Percentiles rank a stretch among this genome's conserved stretches.
Conservation (phyloP, 2,329 filamentous ascomycete genomes). For the Cryphonectria japonica region DNA sequence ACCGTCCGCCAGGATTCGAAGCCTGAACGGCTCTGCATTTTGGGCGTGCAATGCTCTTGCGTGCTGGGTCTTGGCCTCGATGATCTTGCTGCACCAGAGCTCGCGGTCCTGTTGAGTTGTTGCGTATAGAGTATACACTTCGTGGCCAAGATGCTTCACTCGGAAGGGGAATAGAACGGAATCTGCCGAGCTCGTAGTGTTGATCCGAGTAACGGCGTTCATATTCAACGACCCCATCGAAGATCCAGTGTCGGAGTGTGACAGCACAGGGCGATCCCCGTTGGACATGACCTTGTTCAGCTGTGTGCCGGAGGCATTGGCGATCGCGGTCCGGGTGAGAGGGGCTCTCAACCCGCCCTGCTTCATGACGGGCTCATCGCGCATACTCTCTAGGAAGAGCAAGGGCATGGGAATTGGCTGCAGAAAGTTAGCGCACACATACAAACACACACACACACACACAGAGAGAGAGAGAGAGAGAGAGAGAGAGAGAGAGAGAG, state of each 20-base stretch:
- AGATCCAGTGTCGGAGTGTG: constrained; percentile 69
- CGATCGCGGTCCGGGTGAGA: constrained; percentile 60
- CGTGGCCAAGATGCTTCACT: constrained; percentile 92
- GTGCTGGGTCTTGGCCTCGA: constrained; percentile 92
- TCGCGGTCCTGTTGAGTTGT: constrained; percentile 72
- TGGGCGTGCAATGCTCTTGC: constrained; percentile 87
- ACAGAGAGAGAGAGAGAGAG: too few relatives aligned
- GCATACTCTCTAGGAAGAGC: constrained; percentile 86
- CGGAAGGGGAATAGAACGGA: constrained; percentile 93
- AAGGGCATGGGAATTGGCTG: constrained; percentile 95
- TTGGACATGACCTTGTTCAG: constrained; percentile 60
- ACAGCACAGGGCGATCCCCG: constrained; percentile 61
- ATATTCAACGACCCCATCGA: constrained; percentile 60
- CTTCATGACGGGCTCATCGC: constrained; percentile 89
- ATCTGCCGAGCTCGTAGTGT: constrained; percentile 59
- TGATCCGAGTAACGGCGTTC: constrained; percentile 43
- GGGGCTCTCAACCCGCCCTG: constrained; percentile 73
- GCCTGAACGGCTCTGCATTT: constrained; percentile 92
- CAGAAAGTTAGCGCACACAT: constrained; percentile 35
- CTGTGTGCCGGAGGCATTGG: constrained; percentile 58
- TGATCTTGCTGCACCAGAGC: constrained; percentile 93
- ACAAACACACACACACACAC: background rate
- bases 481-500: too few relatives aligned
- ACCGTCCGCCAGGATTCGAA: constrained; percentile 89
- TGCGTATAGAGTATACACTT: constrained; percentile 90